Evolutionary conservation across 345 rosid species (phyloP).

Genomic region (sweet orange (Citrus sinensis)): DVS_A1.0 CM039163.1:23839001-23839500

Average conservation of each 20-base stretch:
- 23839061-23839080: neutral
- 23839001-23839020: neutral
- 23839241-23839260: neutral
- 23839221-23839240: neutral
- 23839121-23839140: neutral
- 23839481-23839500: neutral
- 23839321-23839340: no score
- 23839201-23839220: neutral
- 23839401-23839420: no score
- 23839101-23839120: accelerated
- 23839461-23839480: accelerated
- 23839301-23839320: no score
- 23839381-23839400: no score
- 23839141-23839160: accelerated
- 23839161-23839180: neutral
- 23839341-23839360: no score
- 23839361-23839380: no score
- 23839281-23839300: neutral
- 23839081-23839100: neutral
- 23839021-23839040: neutral
- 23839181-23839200: neutral
- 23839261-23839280: no score
- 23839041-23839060: accelerated
- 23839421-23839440: no score
- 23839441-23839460: neutral